phyloP scores from a whole-genome alignment of 2,329 filamentous ascomycete species.

The Beauveria brongniartii region DNA sequence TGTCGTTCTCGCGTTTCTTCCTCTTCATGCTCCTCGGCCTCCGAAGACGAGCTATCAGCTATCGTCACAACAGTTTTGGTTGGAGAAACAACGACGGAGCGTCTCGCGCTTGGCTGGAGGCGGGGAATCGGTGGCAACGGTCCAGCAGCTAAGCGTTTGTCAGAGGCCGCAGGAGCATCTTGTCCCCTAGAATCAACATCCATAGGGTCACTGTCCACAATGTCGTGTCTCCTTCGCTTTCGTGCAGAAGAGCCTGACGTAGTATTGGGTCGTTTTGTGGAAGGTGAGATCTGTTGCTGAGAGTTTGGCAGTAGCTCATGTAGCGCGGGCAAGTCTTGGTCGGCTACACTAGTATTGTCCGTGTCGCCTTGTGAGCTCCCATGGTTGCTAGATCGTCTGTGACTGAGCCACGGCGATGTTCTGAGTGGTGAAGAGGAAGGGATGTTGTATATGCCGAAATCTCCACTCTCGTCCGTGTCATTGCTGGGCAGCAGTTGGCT shows the following conservation, averaged over 20 bases:
- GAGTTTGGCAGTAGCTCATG: conserved; percentile 24
- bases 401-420: conserved; percentile 20
- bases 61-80: not conserved
- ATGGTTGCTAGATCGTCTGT: conserved; percentile 25
- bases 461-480: conserved; percentile 8
- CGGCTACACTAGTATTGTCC: conserved; percentile 29
- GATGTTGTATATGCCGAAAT: conserved; percentile 16
- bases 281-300: conserved; percentile 9
- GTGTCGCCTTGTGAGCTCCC: conserved; percentile 27
- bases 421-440: conserved; percentile 23
- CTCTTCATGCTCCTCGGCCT: not conserved
- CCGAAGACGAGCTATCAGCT: not conserved
- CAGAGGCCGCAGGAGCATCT: not conserved
- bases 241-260: conserved; percentile 20
- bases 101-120: not conserved
- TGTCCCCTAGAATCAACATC: conserved; percentile 13
- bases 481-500: conserved; percentile 23
- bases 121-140: conserved; percentile 8
- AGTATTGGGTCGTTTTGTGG: conserved; percentile 18
- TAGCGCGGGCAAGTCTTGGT: conserved; percentile 30
- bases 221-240: conserved; percentile 23
- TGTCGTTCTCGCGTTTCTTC: not conserved
- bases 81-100: not conserved
- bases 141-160: not conserved
- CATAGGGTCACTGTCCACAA: conserved; percentile 25